Conservation (phyloP, 1,139 yeast genomes). For the Yamadazyma diddensiae region DNA sequence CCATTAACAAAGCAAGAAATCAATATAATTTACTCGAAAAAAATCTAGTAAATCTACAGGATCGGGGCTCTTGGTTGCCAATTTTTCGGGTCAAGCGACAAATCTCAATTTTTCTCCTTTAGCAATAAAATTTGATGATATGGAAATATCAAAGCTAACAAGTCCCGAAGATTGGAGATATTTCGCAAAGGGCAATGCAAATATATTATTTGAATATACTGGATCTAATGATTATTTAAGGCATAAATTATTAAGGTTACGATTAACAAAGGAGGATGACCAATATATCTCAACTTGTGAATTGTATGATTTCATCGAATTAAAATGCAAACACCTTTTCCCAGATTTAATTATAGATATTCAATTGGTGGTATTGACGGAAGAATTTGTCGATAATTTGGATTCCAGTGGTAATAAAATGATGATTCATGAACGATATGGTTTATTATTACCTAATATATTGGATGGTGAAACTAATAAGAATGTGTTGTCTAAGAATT, state of each 20-base stretch:
- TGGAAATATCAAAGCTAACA: slow-evolving; percentile 45
- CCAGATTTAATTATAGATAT: slow-evolving; percentile 38
- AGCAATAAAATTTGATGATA: too few species aligned
- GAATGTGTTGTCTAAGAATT: slow-evolving; percentile 32
- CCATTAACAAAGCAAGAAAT: slow-evolving; percentile 24
- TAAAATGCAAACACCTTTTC: slow-evolving; percentile 39
- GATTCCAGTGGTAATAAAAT: slow-evolving; percentile 22
- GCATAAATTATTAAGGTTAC: slow-evolving; percentile 35
- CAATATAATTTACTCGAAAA: slow-evolving; percentile 5
- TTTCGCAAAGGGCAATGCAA: slow-evolving; percentile 47
- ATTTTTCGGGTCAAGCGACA: neutral
- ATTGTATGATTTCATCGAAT: slow-evolving; percentile 41
- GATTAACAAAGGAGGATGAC: slow-evolving; percentile 35
- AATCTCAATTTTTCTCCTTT: neutral
- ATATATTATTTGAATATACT: slow-evolving; percentile 39
- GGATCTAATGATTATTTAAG: slow-evolving; percentile 37
- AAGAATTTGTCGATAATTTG: slow-evolving; percentile 31
- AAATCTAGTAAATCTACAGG: neutral
- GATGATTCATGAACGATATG: slow-evolving; percentile 39
- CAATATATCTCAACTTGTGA: slow-evolving; percentile 44
- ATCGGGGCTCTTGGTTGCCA: slow-evolving; percentile 1
- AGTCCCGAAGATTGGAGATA: slow-evolving; percentile 41
- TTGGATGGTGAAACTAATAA: slow-evolving; percentile 31
- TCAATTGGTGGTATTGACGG: slow-evolving; percentile 36
- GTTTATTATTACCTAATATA: slow-evolving; percentile 41